A percentile compares a stretch with the other conserved stretches of the same genome.
phyloP scores from a whole-genome alignment of 495 filamentous ascomycete genomes.

The Jackrogersella multiformis region DNA sequence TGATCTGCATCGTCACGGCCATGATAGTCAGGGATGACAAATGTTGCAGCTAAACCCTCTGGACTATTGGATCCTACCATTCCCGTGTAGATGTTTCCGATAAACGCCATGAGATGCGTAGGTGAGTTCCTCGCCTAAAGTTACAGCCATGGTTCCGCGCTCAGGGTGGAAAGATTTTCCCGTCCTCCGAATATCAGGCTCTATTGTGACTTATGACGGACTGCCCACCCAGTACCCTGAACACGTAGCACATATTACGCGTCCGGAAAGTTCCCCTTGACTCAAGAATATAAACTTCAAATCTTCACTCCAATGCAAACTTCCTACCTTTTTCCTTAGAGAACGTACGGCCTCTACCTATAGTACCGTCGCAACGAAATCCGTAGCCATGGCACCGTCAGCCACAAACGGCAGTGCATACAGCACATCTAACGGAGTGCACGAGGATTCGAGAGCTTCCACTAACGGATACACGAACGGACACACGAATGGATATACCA shows the following conservation, averaged over 20 bases:
- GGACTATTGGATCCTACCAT: constrained; percentile 39
- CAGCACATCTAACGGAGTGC: constrained; percentile 42
- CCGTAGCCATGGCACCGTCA: constrained; percentile 53
- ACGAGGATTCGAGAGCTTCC: constrained; percentile 44
- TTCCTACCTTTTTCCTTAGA: constrained; percentile 27
- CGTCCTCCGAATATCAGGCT: constrained; percentile 41
- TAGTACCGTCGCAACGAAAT: constrained; percentile 44
- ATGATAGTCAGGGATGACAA: constrained; percentile 43
- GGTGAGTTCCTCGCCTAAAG: constrained; percentile 42
- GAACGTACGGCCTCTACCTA: constrained; percentile 27
- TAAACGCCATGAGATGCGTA: constrained; percentile 35
- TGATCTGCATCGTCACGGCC: constrained; percentile 32
- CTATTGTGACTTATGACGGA: constrained; percentile 28
- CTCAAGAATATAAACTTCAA: constrained; percentile 39
- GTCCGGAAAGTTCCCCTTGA: constrained; percentile 28
- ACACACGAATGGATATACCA: constrained; percentile 48
- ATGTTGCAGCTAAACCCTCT: constrained; percentile 22
- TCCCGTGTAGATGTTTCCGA: constrained; percentile 41
- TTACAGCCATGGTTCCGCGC: constrained; percentile 42
- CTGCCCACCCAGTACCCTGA: constrained; percentile 22
- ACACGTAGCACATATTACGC: constrained; percentile 34
- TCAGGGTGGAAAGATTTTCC: constrained; percentile 49
- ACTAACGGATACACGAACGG: constrained; percentile 52
- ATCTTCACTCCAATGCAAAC: constrained; percentile 34
- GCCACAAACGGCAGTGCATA: constrained; percentile 54